Evolutionary conservation across 2,329 filamentous ascomycete species (phyloP), one percentile per base, ranked within the genome.

Genomic region (Chaetomiaceae sp.): DNA sequence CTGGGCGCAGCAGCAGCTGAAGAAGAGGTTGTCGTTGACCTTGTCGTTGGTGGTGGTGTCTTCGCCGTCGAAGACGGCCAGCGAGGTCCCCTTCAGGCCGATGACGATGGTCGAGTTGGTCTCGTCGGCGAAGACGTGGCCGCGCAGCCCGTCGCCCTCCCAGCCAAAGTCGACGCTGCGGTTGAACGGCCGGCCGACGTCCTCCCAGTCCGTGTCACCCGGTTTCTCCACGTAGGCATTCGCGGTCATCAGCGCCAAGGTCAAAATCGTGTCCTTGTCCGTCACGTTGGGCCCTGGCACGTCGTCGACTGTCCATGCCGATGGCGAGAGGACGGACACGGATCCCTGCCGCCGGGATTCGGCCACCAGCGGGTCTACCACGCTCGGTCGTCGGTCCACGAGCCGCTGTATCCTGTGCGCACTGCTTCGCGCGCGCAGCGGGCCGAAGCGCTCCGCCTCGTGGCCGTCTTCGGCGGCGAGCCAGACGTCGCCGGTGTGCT

Each of bases 11-110:
- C 93, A 98, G 69, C 93, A 98, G 62, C 90, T 95, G 69, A 96
- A 96, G 67, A 95, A 95, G 9, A 98, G 74, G 62, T 98, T 98
- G 67, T 98, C 93, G 64, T 97, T 98, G 60, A 90, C 74, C 70
- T 98, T 98, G 69, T 98, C 93, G 57, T 95, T 95, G 20, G 89
- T 95, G 0, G 91, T 97, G 1, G 93, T 97, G 42, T 90, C 91
- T 30, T 91, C 86, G n/a, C 93, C 93, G 64, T 97, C 91, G 62
- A 96, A 97, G 3, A 97, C 83, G 11, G 93, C 91, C 2, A 84
- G 80, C 1, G 84, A 87, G 0, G 90, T 96, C 44, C 91, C 93
- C 68, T 98, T 98, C 47, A 98, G 68, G 5, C 88, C 90, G 54
- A 97, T 93, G 34, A 97, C 82, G 43, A 97, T 76, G 1, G 91